A percentile compares a stretch with the other conserved stretches of the same genome.
Conservation (phyloP, 2,329 filamentous ascomycete genomes). For the Aureobasidium musti region DNA sequence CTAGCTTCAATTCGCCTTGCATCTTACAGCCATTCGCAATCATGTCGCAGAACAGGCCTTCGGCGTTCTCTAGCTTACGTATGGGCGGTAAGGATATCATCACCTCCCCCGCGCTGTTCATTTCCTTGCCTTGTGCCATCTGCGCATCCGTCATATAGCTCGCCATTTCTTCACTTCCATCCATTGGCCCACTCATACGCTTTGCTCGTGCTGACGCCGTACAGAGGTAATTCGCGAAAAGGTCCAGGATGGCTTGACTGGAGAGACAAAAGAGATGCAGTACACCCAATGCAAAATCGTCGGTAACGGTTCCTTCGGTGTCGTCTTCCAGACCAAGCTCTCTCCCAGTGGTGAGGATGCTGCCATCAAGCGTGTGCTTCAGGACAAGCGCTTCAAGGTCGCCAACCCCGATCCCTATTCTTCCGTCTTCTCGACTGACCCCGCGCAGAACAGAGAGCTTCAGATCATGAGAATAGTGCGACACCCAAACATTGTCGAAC, state of each 20-base stretch:
- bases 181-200: constrained; percentile 31
- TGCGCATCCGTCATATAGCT: constrained; percentile 14
- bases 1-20: constrained; percentile 1
- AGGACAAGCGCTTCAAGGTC: constrained; percentile 99
- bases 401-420: neutral
- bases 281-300: constrained; percentile 99
- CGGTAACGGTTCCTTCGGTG: constrained; percentile 96
- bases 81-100: constrained; percentile 82
- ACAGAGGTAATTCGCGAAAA: constrained; percentile 97
- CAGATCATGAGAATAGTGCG: constrained; percentile 99
- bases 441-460: constrained; percentile 84
- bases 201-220: constrained; percentile 40
- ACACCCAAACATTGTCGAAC: constrained; percentile 97
- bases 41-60: constrained; percentile 91
- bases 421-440: neutral
- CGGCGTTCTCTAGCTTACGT: constrained; percentile 83
- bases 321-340: constrained; percentile 98
- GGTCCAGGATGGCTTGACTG: constrained; percentile 96
- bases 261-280: constrained; percentile 93
- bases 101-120: constrained; percentile 32
- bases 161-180: neutral
- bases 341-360: constrained; percentile 98
- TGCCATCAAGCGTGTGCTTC: constrained; percentile 96
- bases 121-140: constrained; percentile 23
- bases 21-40: constrained; percentile 36